Percentiles rank a stretch among this genome's conserved stretches.
These are phyloP conservation scores for Breynia disticha DNA, from an alignment of 441 rosid species.

Conservation along the genomic window DNA sequence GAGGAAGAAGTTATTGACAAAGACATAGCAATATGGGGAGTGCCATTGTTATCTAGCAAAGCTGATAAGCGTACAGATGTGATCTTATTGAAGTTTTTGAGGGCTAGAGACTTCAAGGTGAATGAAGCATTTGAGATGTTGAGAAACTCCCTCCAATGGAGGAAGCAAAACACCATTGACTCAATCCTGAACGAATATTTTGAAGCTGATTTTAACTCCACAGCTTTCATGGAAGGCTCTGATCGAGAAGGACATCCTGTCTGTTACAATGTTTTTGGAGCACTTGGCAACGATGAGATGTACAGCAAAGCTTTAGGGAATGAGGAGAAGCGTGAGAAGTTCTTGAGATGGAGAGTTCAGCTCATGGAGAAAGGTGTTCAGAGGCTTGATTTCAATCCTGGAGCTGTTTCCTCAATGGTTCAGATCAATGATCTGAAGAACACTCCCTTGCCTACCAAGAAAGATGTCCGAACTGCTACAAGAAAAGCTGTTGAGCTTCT, in stretches of 20 bases:
- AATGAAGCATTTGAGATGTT: conserved; percentile 44
- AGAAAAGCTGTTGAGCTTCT: conserved; percentile 26
- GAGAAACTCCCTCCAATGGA: conserved; percentile 36
- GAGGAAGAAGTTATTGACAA: conserved; percentile 9
- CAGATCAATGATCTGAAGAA: conserved; percentile 42
- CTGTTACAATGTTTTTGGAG: conserved; percentile 39
- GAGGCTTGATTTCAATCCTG: conserved; percentile 35
- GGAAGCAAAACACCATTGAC: conserved; percentile 35
- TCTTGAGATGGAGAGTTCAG: conserved; percentile 35
- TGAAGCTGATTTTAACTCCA: conserved; percentile 20
- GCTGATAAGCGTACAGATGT: conserved; percentile 31
- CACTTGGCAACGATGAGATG: conserved; percentile 21
- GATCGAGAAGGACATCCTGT: conserved; percentile 43
- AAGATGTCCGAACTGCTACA: conserved; percentile 25
- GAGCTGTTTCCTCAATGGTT: conserved; percentile 25
- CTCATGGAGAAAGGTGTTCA: conserved; percentile 37
- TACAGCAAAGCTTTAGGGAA: conserved; percentile 23
- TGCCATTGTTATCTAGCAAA: conserved; percentile 35
- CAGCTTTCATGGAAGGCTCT: conserved; percentile 26
- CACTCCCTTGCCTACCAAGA: conserved; percentile 35
- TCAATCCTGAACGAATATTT: conserved; percentile 28
- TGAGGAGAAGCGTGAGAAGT: conserved; percentile 26
- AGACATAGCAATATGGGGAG: conserved; percentile 37
- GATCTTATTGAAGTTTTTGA: conserved; percentile 33
- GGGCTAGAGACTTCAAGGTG: conserved; percentile 39